Evolutionary conservation across 305 asterid species (phyloP), one percentile per base, ranked within the genome.

Genomic region (Plantago rigida): DNA sequence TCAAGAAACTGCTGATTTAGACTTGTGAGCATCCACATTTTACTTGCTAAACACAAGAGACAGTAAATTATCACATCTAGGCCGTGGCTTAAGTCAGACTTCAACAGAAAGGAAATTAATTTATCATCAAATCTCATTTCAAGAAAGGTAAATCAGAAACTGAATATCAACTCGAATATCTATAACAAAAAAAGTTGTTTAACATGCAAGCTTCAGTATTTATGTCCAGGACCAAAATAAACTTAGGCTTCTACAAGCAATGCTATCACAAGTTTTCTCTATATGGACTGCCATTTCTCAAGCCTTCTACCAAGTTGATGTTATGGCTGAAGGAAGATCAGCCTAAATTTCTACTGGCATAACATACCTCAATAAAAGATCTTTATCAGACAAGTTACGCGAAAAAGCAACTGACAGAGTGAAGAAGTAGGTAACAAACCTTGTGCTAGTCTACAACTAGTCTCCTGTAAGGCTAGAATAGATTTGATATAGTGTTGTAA

Each of bases 401-500:
- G 26, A 22, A 22, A 17, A 22, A 22, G 26, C 1, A 22, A 22
- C 26, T 22, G 26, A 22, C 26, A 31, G 39, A 31, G 7, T 31
- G 39, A 31, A 2, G 39, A 31, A 31, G 0, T 31, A 31, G 6
- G 39, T 7, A 31, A 75, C 81, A 41, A 80, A 88, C 96, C 96
- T 88, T 79, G 81, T n/a, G 72, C 83, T 44, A 79, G 77, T 65
- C 60, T 67, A 69, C 86, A 81, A 77, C 96, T 89, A 29, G 88
- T 80, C 64, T 85, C 95, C 84, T 89, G 94, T 64, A 89, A 76
- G 77, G 95, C 95, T 75, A 93, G 79, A 71, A 93, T 85, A 71
- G 89, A 85, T 71, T 93, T 95, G 65, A 89, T 81, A 69, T 89
- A 87, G 70, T 81, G 87, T 71, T 87, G 96, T 75, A 93, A 75